Evolutionary conservation across 805 yeast genomes (phyloP), one percentile per base, ranked within the genome.

Genomic region (Tetrapisispora iriomotensis): DNA sequence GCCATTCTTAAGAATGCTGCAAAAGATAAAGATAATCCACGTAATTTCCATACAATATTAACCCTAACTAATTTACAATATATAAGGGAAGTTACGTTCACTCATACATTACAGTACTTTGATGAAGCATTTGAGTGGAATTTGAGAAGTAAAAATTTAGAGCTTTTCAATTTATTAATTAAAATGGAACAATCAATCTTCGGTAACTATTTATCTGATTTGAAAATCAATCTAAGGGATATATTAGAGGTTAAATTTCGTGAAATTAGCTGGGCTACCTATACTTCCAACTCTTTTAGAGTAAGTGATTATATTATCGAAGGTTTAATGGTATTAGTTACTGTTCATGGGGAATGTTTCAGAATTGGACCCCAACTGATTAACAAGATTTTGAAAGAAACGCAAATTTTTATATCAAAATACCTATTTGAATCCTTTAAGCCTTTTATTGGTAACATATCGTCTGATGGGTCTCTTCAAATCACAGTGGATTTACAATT

Each of bases 11-110:
- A 62, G 31, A 63, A 62, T 40, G 66, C 69, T 4, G 65, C 68
- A 6, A 62, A 60, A 41, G 69, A 67, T 39, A 62, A 58, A 33
- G 64, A 62, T 26, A 56, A 57, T 18, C 54, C 61, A 26, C 64
- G 65, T 47, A 65, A 72, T 37, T 54, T 68, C 6, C 72, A 72
- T 42, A 63, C 75, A 12, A 59, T 76, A 27, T 51, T 73, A 28
- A 70, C 81, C 0, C 54, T 79, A 31, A 69, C 77, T 31, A 79
- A 79, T 48, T 54, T 80, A 34, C 70, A 68, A 33, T 66, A 66
- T 34, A 57, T 81, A 23, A 62, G 70, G 24, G 61, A 60, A 18
- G 54, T 49, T 3, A 64, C 73, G 2, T 61, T 80, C 20, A 79
- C 82, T 1, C 53, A 58, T 18, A 56, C 76, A 15, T 51, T 77